phyloP scores from a whole-genome alignment of 352 stramenopile genomes.

The Globisporangium cystogenes region DNA sequence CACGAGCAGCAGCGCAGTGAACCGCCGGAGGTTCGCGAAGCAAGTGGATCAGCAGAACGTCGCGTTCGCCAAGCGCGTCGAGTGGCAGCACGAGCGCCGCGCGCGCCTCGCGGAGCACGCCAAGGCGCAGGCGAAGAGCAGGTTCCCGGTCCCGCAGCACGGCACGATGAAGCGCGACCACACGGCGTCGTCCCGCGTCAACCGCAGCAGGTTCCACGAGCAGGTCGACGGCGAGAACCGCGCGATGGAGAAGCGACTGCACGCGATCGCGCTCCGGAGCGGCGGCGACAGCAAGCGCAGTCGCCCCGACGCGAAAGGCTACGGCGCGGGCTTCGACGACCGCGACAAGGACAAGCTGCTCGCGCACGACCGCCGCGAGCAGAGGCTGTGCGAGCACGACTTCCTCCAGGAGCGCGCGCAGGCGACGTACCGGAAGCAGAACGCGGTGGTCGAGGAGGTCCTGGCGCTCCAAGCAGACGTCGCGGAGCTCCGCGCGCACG shows the following conservation, averaged over 20 bases:
- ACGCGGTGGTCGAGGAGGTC: slow-evolving; percentile 43
- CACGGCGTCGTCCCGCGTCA: slow-evolving; percentile 59
- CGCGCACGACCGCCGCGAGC: slow-evolving; percentile 31
- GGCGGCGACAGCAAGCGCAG: not conserved
- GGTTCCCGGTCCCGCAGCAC: slow-evolving; percentile 27
- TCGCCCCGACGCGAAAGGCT: slow-evolving; percentile 8
- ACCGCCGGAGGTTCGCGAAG: slow-evolving; percentile 46
- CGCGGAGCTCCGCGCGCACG: slow-evolving; percentile 26
- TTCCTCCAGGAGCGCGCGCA: slow-evolving; percentile 54
- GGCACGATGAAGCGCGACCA: slow-evolving; percentile 36
- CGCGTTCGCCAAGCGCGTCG: slow-evolving; percentile 45
- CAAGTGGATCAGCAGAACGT: slow-evolving; percentile 52
- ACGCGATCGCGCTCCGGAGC: slow-evolving; percentile 22
- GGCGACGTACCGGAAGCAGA: slow-evolving; percentile 52
- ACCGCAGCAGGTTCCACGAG: slow-evolving; percentile 47
- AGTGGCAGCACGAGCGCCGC: slow-evolving; percentile 30
- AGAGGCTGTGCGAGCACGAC: slow-evolving; percentile 45
- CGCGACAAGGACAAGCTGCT: slow-evolving; percentile 45
- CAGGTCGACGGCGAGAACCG: slow-evolving; percentile 51
- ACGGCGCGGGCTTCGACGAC: slow-evolving; percentile 9
- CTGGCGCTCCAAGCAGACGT: slow-evolving; percentile 41
- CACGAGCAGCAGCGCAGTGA: slow-evolving; percentile 54
- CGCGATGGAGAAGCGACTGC: slow-evolving; percentile 39
- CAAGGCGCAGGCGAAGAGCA: slow-evolving; percentile 36
- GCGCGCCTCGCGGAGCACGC: slow-evolving; percentile 14